These are phyloP conservation scores for Peronospora belbahrii DNA, from an alignment of 352 stramenopile genomes.

Conservation along the genomic window DNA sequence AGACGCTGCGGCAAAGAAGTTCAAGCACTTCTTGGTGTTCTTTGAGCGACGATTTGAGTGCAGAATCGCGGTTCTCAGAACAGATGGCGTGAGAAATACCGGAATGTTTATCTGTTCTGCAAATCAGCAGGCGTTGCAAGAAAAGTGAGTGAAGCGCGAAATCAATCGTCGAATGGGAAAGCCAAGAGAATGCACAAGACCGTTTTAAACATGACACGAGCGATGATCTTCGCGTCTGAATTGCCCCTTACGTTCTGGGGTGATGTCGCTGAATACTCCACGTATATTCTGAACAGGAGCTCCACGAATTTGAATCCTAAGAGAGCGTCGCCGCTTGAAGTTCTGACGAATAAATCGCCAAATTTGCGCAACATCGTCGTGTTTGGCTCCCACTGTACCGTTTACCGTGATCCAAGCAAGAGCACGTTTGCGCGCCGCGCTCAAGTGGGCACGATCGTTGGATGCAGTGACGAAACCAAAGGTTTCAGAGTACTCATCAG, in stretches of 20 bases:
- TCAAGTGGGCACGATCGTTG: slow-evolving; percentile 4
- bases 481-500: slow-evolving; percentile 1
- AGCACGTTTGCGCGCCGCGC: background rate
- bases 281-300: slow-evolving; percentile 22
- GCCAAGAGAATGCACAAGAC: no score
- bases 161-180: no score
- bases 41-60: background rate
- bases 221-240: slow-evolving; percentile 20
- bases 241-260: slow-evolving; percentile 22
- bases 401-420: slow-evolving; percentile 9
- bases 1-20: background rate
- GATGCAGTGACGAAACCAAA: slow-evolving; percentile 15
- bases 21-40: background rate
- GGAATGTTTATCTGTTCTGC: no score
- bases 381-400: slow-evolving; percentile 8
- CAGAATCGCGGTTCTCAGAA: background rate
- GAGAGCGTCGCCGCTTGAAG: background rate
- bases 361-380: slow-evolving; percentile 5
- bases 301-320: slow-evolving; percentile 10
- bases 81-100: slow-evolving; percentile 27
- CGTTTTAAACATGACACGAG: background rate
- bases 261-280: slow-evolving; percentile 15
- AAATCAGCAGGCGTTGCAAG: no score
- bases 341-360: no score
- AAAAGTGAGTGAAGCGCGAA: no score